Evolutionary conservation across 371 early-diverging fungal species (phyloP).

Genomic region (Circinella minor): DNA sequence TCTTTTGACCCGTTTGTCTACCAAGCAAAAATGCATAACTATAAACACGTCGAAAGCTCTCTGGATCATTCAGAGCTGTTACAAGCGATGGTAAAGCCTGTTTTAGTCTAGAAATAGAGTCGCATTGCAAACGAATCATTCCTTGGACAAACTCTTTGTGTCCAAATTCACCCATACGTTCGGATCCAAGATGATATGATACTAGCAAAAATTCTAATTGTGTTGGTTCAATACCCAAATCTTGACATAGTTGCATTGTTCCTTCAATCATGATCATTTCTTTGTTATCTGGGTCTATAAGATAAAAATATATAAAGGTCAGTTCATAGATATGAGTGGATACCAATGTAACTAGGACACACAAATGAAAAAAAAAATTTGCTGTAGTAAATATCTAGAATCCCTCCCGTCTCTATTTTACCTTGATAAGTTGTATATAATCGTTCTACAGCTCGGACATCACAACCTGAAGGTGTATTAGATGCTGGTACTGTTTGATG

Average conservation of each 20-base stretch:
- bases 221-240: slow-evolving; percentile 78
- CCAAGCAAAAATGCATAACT: slow-evolving; percentile 79
- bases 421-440: background rate
- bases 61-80: slow-evolving; percentile 47
- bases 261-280: slow-evolving; percentile 78
- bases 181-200: slow-evolving; percentile 72
- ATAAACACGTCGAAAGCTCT: slow-evolving; percentile 78
- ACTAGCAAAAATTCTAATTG: slow-evolving; percentile 78
- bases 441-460: slow-evolving; percentile 4
- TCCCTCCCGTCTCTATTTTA: background rate
- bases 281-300: slow-evolving; percentile 63
- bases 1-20: slow-evolving; percentile 73
- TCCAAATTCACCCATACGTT: slow-evolving; percentile 81
- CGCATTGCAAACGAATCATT: slow-evolving; percentile 69
- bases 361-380: too few species aligned
- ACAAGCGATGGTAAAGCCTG: slow-evolving; percentile 38
- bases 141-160: slow-evolving; percentile 68
- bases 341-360: too few species aligned
- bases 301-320: background rate
- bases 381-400: too few species aligned
- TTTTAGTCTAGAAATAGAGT: slow-evolving; percentile 71
- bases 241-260: slow-evolving; percentile 70
- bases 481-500: background rate
- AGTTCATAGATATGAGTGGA: too few species aligned
- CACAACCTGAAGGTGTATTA: background rate